These are phyloP conservation scores for Plasmodium gaboni DNA, from an alignment of 169 alveolate species.

Conservation along the genomic window DNA sequence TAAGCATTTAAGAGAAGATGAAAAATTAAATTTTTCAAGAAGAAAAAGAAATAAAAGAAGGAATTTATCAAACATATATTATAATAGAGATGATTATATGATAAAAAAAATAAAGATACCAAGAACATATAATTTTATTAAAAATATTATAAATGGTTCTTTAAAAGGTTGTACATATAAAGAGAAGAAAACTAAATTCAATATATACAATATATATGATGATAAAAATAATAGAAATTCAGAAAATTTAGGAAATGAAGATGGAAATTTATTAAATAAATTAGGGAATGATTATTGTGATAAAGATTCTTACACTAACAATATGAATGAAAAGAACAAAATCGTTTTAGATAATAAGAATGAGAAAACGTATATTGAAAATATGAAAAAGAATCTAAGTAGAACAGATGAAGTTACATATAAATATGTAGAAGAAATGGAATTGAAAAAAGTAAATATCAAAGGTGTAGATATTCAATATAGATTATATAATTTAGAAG, in stretches of 20 bases:
- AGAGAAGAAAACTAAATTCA: no score
- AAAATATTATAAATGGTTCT: no score
- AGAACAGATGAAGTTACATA: constrained; percentile 65
- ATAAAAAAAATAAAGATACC: no score
- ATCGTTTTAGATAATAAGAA: background rate
- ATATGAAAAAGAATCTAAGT: constrained; percentile 1
- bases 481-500: constrained; percentile 71
- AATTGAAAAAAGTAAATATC: constrained; percentile 47
- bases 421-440: constrained; percentile 73
- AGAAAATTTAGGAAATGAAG: background rate
- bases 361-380: background rate
- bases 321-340: background rate
- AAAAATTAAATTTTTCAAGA: background rate
- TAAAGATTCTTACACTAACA: constrained; percentile 1
- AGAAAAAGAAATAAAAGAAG: background rate
- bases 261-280: background rate
- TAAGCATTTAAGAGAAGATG: background rate
- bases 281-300: background rate
- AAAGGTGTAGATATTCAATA: constrained; percentile 64
- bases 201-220: background rate
- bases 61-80: no score
- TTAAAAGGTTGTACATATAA: no score
- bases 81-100: no score
- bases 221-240: background rate
- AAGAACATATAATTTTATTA: no score